Conservation (phyloP, 805 yeast species). For the Tetrapisispora nanseiensis region DNA sequence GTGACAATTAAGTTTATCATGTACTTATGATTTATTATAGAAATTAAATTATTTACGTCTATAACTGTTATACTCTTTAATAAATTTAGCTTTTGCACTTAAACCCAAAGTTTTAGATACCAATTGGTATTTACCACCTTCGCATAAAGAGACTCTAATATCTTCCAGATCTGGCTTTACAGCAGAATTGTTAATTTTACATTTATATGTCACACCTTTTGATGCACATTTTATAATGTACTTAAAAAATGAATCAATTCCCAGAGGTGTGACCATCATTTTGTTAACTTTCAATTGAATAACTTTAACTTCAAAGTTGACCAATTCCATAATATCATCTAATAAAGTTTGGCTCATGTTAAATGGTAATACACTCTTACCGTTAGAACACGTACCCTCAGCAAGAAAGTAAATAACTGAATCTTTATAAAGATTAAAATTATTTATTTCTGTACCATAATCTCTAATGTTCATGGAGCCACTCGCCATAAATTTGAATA, state of each 20-base stretch:
- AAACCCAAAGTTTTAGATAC: constrained; percentile 38
- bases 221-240: constrained; percentile 17
- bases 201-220: constrained; percentile 12
- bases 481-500: constrained; percentile 14
- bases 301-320: constrained; percentile 10
- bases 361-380: constrained; percentile 61
- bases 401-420: constrained; percentile 47
- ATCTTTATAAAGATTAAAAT: constrained; percentile 22
- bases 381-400: constrained; percentile 84
- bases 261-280: constrained; percentile 29
- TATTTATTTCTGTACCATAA: constrained; percentile 10
- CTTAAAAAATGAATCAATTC: constrained; percentile 5
- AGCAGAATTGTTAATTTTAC: constrained; percentile 19
- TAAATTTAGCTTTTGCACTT: constrained; percentile 37
- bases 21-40: no score
- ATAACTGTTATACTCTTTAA: constrained; percentile 13
- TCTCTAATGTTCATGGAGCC: constrained; percentile 16
- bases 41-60: constrained; percentile 1
- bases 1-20: background rate
- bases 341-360: constrained; percentile 21
- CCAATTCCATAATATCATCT: constrained; percentile 11
- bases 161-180: constrained; percentile 17
- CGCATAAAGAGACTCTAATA: constrained; percentile 29
- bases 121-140: constrained; percentile 40
- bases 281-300: constrained; percentile 25